Conservation (phyloP, 2,329 filamentous ascomycete species). For the Stagonosporopsis rhizophila region DNA sequence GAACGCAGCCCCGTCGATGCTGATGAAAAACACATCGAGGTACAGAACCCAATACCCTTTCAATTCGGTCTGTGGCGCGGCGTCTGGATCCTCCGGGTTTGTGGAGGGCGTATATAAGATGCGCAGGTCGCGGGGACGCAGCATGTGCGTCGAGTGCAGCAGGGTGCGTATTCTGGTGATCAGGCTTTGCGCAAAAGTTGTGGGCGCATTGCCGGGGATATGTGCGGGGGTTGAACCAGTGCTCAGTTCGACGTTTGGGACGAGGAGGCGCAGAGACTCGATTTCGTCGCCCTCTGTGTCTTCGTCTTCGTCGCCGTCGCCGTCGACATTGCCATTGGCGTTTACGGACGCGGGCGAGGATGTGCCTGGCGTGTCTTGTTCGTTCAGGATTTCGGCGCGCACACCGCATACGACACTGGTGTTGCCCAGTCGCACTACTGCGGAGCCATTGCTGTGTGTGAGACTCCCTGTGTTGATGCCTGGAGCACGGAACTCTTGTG, state of each 20-base stretch:
- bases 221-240: conserved; percentile 89
- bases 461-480: conserved; percentile 83
- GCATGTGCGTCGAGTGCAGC: conserved; percentile 72
- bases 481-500: conserved; percentile 73
- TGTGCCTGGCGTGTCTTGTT: conserved; percentile 75
- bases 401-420: conserved; percentile 96
- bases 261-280: conserved; percentile 71
- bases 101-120: conserved; percentile 69
- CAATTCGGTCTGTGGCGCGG: conserved; percentile 60
- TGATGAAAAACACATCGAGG: conserved; percentile 93
- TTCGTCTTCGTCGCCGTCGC: conserved; percentile 26
- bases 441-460: conserved; percentile 87
- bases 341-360: conserved; percentile 32
- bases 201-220: conserved; percentile 82
- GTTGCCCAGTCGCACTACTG: conserved; percentile 85
- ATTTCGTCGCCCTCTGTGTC: conserved; percentile 45
- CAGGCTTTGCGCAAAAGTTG: conserved; percentile 80
- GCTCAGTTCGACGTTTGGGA: conserved; percentile 91
- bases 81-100: conserved; percentile 55
- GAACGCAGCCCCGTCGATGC: conserved; percentile 88
- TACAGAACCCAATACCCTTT: conserved; percentile 96
- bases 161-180: conserved; percentile 80
- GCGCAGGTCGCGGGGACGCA: conserved; percentile 72
- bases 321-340: conserved; percentile 3
- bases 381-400: conserved; percentile 81